A percentile compares a stretch with the other conserved stretches of the same genome.
Conservation (phyloP, 1,284 basidiomycete species). For the Sutorius eximius region DNA sequence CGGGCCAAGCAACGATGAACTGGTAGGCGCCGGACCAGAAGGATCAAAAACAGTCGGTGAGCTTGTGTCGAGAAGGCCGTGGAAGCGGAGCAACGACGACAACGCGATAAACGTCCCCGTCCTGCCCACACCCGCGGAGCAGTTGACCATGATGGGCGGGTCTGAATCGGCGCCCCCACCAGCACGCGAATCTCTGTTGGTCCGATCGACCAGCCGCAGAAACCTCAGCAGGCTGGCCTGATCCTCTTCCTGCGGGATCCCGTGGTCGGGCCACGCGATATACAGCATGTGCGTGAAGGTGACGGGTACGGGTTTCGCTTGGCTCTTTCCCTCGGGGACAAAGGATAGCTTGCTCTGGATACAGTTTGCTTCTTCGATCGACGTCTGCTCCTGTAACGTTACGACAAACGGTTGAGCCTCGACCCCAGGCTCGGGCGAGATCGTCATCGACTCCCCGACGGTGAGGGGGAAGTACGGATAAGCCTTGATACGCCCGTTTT, state of each 20-base stretch:
- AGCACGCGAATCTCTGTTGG: constrained; percentile 48
- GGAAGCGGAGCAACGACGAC: constrained; percentile 65
- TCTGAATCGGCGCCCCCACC: constrained; percentile 43
- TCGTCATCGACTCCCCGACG: constrained; percentile 53
- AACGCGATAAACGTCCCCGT: constrained; percentile 87
- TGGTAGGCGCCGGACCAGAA: constrained; percentile 26
- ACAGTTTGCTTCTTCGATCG: constrained; percentile 56
- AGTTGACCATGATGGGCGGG: constrained; percentile 80
- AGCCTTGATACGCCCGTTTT: constrained; percentile 68
- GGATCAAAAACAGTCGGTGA: constrained; percentile 24
- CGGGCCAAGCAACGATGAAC: constrained; percentile 54
- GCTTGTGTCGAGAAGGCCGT: constrained; percentile 44
- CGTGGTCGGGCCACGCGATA: constrained; percentile 81
- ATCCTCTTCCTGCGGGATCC: constrained; percentile 62
- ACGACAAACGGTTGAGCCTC: constrained; percentile 49
- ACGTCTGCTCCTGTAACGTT: constrained; percentile 47
- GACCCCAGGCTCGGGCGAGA: constrained; percentile 48
- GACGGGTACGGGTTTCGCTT: constrained; percentile 42
- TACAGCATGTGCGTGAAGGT: constrained; percentile 74
- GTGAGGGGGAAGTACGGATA: constrained; percentile 69
- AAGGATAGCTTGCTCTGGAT: constrained; percentile 55
- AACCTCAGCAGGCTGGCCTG: constrained; percentile 60
- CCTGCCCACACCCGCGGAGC: constrained; percentile 87
- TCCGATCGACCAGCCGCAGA: constrained; percentile 55
- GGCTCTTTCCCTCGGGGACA: constrained; percentile 24